A percentile compares a stretch with the other conserved stretches of the same genome.
These are phyloP conservation scores for Ballota nigra DNA, from an alignment of 257 asterid genomes.

Conservation along the genomic window DNA sequence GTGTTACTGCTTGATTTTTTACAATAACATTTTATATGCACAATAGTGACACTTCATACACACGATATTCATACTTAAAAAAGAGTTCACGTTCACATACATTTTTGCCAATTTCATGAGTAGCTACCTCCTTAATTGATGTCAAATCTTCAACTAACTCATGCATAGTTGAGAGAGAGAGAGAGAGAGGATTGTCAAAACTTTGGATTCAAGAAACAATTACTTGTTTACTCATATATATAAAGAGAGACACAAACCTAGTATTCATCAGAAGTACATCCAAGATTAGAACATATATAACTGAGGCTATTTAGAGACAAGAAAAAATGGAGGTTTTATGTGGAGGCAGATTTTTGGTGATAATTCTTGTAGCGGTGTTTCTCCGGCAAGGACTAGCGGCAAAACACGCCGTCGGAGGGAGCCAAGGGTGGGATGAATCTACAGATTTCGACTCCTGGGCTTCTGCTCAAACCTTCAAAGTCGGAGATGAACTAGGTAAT, in stretches of 20 bases:
- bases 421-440: slow-evolving; percentile 87
- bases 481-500: slow-evolving; percentile 76
- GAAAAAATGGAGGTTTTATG: slow-evolving; percentile 25
- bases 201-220: slow-evolving; percentile 30
- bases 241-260: background rate
- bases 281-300: background rate
- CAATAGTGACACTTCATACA: no score
- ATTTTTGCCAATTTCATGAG: background rate
- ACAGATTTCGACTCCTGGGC: slow-evolving; percentile 73
- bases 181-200: background rate
- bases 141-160: slow-evolving; percentile 7
- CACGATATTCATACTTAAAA: no score
- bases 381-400: slow-evolving; percentile 41
- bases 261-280: background rate
- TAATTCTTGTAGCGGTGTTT: slow-evolving; percentile 10
- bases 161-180: background rate
- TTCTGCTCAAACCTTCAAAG: slow-evolving; percentile 65
- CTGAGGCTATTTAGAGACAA: background rate
- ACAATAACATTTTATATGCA: no score
- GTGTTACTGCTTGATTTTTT: no score
- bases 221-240: slow-evolving; percentile 17
- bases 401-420: slow-evolving; percentile 67
- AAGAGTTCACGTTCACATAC: no score
- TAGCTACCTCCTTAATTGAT: background rate
- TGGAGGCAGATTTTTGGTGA: slow-evolving; percentile 11